Evolutionary conservation across 768 basidiomycete genomes (phyloP).

Genomic region (Infundibulicybe gibba): DNA sequence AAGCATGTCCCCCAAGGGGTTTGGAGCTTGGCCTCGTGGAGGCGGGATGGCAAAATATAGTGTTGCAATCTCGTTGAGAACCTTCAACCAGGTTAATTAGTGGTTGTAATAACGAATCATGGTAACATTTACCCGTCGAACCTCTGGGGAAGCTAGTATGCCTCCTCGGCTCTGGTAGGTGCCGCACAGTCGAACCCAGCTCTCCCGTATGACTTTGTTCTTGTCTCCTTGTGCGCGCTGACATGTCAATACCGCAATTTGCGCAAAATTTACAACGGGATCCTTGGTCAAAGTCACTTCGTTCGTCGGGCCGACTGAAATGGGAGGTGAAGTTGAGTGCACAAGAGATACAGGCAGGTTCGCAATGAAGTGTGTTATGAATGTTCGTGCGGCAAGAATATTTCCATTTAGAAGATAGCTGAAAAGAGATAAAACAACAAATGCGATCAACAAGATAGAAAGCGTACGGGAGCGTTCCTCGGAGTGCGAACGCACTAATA

Average conservation of each 20-base stretch:
- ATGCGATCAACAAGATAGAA: neutral
- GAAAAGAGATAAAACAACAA: constrained; percentile 3
- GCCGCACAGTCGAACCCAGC: constrained; percentile 81
- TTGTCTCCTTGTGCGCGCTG: constrained; percentile 82
- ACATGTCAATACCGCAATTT: constrained; percentile 84
- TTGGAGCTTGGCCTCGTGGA: constrained; percentile 64
- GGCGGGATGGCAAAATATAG: constrained; percentile 88
- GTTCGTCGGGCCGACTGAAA: constrained; percentile 43
- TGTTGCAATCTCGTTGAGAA: constrained; percentile 61
- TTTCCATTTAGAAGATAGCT: constrained; percentile 85
- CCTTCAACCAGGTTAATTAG: constrained; percentile 33
- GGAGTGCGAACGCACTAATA: constrained; percentile 76
- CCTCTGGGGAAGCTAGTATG: constrained; percentile 53
- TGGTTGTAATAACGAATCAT: constrained; percentile 1
- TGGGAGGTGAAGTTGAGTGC: constrained; percentile 38
- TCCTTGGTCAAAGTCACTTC: constrained; percentile 78
- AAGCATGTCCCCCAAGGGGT: constrained; percentile 87
- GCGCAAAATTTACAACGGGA: constrained; percentile 80
- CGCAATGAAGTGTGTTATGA: constrained; percentile 77
- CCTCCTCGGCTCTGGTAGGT: constrained; percentile 78
- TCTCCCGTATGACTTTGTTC: constrained; percentile 72
- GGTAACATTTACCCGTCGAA: constrained; percentile 51
- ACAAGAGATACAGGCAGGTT: constrained; percentile 50
- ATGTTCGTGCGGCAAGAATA: constrained; percentile 90
- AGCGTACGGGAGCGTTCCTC: constrained; percentile 84